These are phyloP conservation scores for Sparassis latifolia DNA, from an alignment of 1,284 basidiomycete genomes.

Conservation along the genomic window DNA sequence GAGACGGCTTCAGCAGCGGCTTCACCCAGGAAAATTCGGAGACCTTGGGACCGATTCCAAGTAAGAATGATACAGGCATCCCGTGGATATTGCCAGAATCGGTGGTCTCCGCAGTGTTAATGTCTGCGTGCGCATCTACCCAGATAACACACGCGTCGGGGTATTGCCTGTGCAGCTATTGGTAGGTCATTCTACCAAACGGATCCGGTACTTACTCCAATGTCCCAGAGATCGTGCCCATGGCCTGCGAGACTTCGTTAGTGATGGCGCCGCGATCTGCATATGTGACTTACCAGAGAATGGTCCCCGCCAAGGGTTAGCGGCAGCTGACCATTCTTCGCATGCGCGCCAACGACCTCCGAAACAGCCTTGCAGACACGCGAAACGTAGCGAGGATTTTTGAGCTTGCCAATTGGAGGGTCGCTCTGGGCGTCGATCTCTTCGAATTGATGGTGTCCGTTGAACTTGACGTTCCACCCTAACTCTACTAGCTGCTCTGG, in stretches of 20 bases:
- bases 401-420: conserved; percentile 82
- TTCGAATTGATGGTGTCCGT: conserved; percentile 86
- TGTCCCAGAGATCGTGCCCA: conserved; percentile 88
- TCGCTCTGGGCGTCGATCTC: conserved; percentile 64
- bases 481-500: conserved; percentile 70
- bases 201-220: conserved; percentile 43
- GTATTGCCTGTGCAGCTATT: conserved; percentile 40
- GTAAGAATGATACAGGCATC: conserved; percentile 95
- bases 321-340: conserved; percentile 74
- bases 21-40: conserved; percentile 79
- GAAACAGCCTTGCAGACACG: conserved; percentile 81
- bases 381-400: conserved; percentile 83
- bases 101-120: conserved; percentile 88
- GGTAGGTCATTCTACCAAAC: neutral
- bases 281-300: conserved; percentile 61
- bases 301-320: conserved; percentile 97
- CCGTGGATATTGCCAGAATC: conserved; percentile 94
- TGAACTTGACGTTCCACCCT: conserved; percentile 87
- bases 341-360: conserved; percentile 69
- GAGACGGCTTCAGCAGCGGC: conserved; percentile 63
- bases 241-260: conserved; percentile 46
- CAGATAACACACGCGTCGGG: conserved; percentile 85
- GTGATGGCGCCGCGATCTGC: neutral
- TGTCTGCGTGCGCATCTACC: conserved; percentile 93
- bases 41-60: conserved; percentile 56